phyloP scores from a whole-genome alignment of 2,329 filamentous ascomycete genomes.

The Beauveria rudraprayagi region DNA sequence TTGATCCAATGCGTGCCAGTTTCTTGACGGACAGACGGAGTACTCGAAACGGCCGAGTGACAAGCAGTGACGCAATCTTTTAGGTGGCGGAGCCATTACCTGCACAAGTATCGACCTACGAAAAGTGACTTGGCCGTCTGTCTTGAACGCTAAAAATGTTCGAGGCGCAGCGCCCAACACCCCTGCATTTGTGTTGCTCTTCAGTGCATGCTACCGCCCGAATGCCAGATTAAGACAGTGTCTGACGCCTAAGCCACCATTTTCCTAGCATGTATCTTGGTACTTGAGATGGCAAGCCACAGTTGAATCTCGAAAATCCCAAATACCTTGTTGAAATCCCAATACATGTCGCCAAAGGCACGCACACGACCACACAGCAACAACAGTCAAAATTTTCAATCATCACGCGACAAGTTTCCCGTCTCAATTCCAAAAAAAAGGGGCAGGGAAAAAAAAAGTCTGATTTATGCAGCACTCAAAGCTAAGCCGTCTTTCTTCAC shows the following conservation, averaged over 20 bases:
- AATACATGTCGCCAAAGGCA: neutral
- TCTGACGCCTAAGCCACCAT: neutral
- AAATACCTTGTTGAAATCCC: neutral
- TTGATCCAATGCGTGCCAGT: neutral
- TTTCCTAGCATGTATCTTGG: neutral
- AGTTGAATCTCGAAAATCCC: no score
- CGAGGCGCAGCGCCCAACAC: neutral
- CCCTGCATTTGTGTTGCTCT: neutral
- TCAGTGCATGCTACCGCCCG: neutral
- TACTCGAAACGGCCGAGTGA: neutral
- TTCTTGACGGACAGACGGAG: neutral
- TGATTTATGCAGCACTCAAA: neutral
- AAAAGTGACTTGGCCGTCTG: neutral
- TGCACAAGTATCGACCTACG: neutral
- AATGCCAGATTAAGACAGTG: neutral
- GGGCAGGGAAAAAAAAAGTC: neutral
- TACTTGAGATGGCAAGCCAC: neutral
- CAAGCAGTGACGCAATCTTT: slow-evolving; percentile 11
- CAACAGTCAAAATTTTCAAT: neutral
- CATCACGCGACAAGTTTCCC: slow-evolving; percentile 10
- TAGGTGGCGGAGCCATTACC: neutral
- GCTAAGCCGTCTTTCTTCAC: slow-evolving; percentile 7
- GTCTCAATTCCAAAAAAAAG: neutral
- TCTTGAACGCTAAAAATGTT: neutral
- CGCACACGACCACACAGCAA: neutral